These are phyloP conservation scores for Lactifluus volemus DNA, from an alignment of 768 basidiomycete species.

Conservation along the genomic window DNA sequence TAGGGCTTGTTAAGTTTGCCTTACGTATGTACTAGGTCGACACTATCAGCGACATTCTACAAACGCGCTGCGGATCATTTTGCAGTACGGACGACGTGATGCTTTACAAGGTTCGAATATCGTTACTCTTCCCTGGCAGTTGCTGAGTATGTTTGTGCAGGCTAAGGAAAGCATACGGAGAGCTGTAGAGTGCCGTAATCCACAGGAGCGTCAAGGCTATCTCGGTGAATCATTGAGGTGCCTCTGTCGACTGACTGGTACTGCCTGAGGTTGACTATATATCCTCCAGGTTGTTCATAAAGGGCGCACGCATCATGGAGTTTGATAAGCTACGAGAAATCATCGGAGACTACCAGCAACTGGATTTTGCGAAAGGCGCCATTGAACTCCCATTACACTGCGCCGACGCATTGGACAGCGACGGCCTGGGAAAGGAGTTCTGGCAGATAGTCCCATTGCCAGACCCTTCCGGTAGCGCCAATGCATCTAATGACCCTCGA, in stretches of 20 bases:
- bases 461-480: neutral
- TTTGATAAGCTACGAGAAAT: slow-evolving; percentile 81
- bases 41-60: slow-evolving; percentile 89
- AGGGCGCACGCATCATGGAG: slow-evolving; percentile 78
- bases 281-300: slow-evolving; percentile 65
- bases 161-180: slow-evolving; percentile 91
- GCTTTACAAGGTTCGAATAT: slow-evolving; percentile 72
- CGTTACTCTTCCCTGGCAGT: neutral
- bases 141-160: slow-evolving; percentile 30
- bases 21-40: slow-evolving; percentile 61
- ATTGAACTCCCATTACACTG: slow-evolving; percentile 80
- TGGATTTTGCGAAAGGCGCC: slow-evolving; percentile 79
- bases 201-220: slow-evolving; percentile 65
- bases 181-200: slow-evolving; percentile 73
- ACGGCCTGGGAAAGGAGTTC: slow-evolving; percentile 65
- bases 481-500: slow-evolving; percentile 33
- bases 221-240: slow-evolving; percentile 84
- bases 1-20: neutral
- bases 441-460: slow-evolving; percentile 45
- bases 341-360: slow-evolving; percentile 78
- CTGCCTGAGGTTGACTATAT: neutral
- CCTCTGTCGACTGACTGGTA: neutral
- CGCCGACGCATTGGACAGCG: slow-evolving; percentile 68
- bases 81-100: slow-evolving; percentile 98
- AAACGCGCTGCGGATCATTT: slow-evolving; percentile 93